phyloP scores from a whole-genome alignment of 2,329 filamentous ascomycete genomes.

The Myotisia sp. region DNA sequence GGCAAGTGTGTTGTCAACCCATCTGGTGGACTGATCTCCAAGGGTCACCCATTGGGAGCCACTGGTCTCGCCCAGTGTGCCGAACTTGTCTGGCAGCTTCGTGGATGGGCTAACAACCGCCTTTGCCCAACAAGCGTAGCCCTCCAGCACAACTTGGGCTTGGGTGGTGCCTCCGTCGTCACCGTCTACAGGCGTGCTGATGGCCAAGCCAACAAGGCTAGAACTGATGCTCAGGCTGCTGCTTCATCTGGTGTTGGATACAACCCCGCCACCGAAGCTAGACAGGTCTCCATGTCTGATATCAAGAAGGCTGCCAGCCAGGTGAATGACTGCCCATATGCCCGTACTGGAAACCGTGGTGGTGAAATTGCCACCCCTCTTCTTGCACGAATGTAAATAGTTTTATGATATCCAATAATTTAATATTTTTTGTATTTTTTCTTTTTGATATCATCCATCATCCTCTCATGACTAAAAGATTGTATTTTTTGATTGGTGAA shows the following conservation, averaged over 20 bases:
- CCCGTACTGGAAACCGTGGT: slow-evolving; percentile 5
- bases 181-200: slow-evolving; percentile 81
- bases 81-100: slow-evolving; percentile 86
- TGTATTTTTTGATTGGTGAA: too few relatives aligned
- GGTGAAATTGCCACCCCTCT: slow-evolving; percentile 5
- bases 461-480: too few relatives aligned
- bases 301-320: slow-evolving; percentile 7
- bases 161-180: slow-evolving; percentile 80
- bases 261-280: slow-evolving; percentile 80
- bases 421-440: not conserved
- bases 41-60: slow-evolving; percentile 86
- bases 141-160: slow-evolving; percentile 82
- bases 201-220: slow-evolving; percentile 46
- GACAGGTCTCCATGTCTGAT: slow-evolving; percentile 8
- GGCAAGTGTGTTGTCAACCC: slow-evolving; percentile 74
- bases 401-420: not conserved
- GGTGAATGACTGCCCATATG: slow-evolving; percentile 8
- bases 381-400: slow-evolving; percentile 8
- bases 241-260: slow-evolving; percentile 61
- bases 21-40: slow-evolving; percentile 85
- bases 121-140: slow-evolving; percentile 52
- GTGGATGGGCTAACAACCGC: slow-evolving; percentile 91
- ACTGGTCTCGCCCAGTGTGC: slow-evolving; percentile 93
- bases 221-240: slow-evolving; percentile 51
- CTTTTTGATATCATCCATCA: too few relatives aligned